These are phyloP conservation scores for Populus deltoides DNA, from an alignment of 345 rosid genomes.

Conservation along the genomic window DNA sequence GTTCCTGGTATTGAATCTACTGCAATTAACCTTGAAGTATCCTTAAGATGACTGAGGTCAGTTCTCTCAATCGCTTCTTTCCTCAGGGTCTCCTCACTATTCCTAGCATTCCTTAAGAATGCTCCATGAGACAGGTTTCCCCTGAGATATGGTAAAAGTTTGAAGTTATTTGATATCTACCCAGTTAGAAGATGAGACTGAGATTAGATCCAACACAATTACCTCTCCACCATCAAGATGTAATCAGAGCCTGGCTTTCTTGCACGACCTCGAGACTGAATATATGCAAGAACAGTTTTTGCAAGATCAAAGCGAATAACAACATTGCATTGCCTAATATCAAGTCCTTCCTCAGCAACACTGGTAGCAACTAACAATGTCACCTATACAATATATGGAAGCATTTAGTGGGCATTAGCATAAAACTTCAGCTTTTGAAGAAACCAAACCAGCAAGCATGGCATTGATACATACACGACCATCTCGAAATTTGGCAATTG, in stretches of 20 bases:
- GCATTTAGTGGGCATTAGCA: slow-evolving; percentile 7
- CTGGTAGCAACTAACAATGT: slow-evolving; percentile 95
- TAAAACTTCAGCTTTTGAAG: slow-evolving; percentile 1
- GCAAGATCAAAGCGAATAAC: slow-evolving; percentile 99
- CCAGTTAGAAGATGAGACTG: background rate
- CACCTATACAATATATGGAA: slow-evolving; percentile 48
- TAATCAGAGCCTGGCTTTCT: slow-evolving; percentile 99
- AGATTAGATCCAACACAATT: slow-evolving; percentile 12
- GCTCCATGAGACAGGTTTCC: slow-evolving; percentile 81
- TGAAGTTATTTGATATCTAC: slow-evolving; percentile 1
- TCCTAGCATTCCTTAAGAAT: slow-evolving; percentile 89
- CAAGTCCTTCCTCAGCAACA: slow-evolving; percentile 99
- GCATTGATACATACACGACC: slow-evolving; percentile 70
- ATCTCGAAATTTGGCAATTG: slow-evolving; percentile 87
- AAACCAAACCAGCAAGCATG: background rate
- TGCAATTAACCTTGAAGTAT: slow-evolving; percentile 77
- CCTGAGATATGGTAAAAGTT: slow-evolving; percentile 37
- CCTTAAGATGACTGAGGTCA: slow-evolving; percentile 91
- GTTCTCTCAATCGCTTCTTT: slow-evolving; percentile 98
- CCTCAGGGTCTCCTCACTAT: slow-evolving; percentile 94
- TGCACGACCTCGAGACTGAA: slow-evolving; percentile 99
- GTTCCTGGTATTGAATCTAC: slow-evolving; percentile 74
- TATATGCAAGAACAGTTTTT: slow-evolving; percentile 94
- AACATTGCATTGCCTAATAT: slow-evolving; percentile 96
- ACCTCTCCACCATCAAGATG: slow-evolving; percentile 99